A percentile compares a stretch with the other conserved stretches of the same genome.
Evolutionary conservation across 768 basidiomycete genomes (phyloP).

Genomic region (Lactarius sp.): DNA sequence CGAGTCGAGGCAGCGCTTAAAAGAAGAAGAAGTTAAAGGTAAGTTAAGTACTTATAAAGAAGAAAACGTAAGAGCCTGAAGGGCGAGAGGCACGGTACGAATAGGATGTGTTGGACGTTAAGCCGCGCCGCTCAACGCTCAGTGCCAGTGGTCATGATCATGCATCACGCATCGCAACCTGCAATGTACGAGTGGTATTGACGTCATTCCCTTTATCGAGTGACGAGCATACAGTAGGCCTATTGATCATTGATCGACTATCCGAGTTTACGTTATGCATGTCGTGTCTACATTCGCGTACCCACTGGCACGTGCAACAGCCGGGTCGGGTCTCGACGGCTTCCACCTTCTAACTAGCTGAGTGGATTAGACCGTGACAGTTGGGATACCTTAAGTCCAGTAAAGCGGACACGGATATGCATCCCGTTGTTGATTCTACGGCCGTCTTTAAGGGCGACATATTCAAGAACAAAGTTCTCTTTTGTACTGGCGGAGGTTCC

Average conservation of each 20-base stretch:
- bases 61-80: conserved; percentile 9
- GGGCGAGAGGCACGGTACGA: neutral
- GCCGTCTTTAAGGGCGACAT: conserved; percentile 71
- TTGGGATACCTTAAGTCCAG: conserved; percentile 34
- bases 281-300: too few species aligned
- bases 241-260: neutral
- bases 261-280: too few species aligned
- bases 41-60: neutral
- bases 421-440: conserved; percentile 49
- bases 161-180: neutral
- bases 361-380: too few species aligned
- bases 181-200: neutral
- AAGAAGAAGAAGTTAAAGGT: conserved; percentile 8
- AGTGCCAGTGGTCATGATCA: neutral
- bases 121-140: neutral
- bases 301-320: too few species aligned
- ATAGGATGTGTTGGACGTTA: neutral
- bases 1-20: conserved; percentile 6
- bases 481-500: conserved; percentile 88
- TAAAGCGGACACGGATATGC: conserved; percentile 35
- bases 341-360: neutral
- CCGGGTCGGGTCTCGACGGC: too few species aligned
- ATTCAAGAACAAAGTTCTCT: conserved; percentile 86
- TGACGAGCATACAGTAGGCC: neutral
- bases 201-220: conserved; percentile 7